phyloP scores from a whole-genome alignment of 2,329 filamentous ascomycete genomes.

The Stemphylium vesicarium region DNA sequence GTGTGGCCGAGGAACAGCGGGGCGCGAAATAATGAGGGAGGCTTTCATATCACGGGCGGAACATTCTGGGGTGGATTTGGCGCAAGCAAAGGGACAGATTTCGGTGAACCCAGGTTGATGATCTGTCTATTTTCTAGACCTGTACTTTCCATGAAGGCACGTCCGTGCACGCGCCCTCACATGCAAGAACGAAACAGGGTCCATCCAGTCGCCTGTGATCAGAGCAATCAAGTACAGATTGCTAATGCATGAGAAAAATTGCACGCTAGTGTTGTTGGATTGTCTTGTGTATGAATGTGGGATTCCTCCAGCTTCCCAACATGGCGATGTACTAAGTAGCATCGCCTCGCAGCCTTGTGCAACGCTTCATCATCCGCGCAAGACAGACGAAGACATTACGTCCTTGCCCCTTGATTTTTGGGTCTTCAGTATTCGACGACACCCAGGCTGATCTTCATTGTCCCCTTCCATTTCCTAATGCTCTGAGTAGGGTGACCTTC shows the following conservation, averaged over 20 bases:
- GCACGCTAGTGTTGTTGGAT: neutral
- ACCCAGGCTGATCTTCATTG: neutral
- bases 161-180: constrained; percentile 26
- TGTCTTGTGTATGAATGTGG: neutral
- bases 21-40: constrained; percentile 17
- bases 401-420: neutral
- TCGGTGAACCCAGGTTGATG: constrained; percentile 30
- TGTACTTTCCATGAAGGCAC: constrained; percentile 28
- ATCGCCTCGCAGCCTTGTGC: neutral
- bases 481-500: neutral
- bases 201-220: constrained; percentile 9
- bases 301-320: neutral
- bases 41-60: constrained; percentile 32
- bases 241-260: neutral
- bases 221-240: neutral
- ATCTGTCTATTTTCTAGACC: constrained; percentile 39
- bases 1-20: constrained; percentile 17
- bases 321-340: neutral
- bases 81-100: constrained; percentile 16
- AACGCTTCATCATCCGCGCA: neutral
- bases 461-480: neutral
- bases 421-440: neutral
- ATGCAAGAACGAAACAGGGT: constrained; percentile 25
- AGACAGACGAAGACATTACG: neutral
- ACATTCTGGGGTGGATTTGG: constrained; percentile 15